Conservation (phyloP, 164 flowering plant genomes). For the Stephania japonica region DNA sequence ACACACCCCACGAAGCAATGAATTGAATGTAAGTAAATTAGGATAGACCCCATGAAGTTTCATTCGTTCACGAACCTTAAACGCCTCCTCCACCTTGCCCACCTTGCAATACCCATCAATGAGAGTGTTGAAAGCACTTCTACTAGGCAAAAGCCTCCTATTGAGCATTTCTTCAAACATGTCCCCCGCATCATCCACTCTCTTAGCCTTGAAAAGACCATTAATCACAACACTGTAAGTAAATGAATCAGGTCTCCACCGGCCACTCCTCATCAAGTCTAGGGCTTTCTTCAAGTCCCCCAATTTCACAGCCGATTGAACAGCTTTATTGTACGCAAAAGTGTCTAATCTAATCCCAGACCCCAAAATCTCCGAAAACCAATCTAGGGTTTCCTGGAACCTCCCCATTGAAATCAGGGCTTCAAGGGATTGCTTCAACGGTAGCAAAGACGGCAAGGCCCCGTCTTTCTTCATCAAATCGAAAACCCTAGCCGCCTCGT, state of each 20-base stretch:
- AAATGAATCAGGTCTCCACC: conserved; percentile 6
- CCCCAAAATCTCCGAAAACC: conserved; percentile 3
- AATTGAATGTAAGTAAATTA: not conserved
- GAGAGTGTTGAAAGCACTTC: not conserved
- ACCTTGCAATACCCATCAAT: conserved; percentile 10
- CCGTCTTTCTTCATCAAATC: not conserved
- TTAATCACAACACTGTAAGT: not conserved
- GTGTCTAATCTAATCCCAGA: not conserved
- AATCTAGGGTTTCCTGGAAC: not conserved
- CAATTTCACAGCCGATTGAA: conserved; percentile 5
- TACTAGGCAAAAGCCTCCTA: not conserved
- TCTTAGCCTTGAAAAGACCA: not conserved
- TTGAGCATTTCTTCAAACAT: conserved; percentile 1
- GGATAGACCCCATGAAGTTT: not conserved
- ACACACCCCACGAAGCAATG: not conserved
- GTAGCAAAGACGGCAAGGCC: not conserved
- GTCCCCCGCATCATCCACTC: not conserved
- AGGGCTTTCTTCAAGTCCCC: conserved; percentile 5
- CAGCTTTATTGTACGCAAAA: conserved; percentile 5
- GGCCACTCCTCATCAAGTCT: conserved; percentile 1
- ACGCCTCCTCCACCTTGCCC: not conserved
- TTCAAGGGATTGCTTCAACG: conserved; percentile 4
- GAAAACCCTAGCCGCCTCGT: not conserved
- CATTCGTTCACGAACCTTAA: conserved; percentile 1
- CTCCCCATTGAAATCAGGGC: not conserved